Evolutionary conservation across 2,329 filamentous ascomycete species (phyloP), one percentile per base, ranked within the genome.

Genomic region (Corniculantispora saksenae): DNA sequence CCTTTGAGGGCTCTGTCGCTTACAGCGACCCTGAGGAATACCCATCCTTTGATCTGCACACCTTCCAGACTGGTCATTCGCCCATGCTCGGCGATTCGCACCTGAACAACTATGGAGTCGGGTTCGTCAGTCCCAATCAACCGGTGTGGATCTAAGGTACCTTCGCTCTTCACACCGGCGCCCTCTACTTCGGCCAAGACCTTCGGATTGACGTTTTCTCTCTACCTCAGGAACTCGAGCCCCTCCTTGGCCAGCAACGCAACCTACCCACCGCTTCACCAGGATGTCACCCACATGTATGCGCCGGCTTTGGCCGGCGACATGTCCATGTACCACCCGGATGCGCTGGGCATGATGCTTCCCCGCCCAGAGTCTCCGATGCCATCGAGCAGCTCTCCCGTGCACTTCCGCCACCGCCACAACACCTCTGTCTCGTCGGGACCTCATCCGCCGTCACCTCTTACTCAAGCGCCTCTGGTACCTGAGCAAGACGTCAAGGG

Each of bases 101-200:
- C 71, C 75, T 81, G n/a, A n/a, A n/a, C 75, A 77, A 72, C 74
- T 79, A 76, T 71, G 77, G 77, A 80, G 73, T 78, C 72, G 85
- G 85, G 85, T 87, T 87, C 82, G 85, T 87, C 79, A 81, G 83
- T 85, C 84, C 84, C 82, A 81, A 84, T 78, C 84, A 86, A 80
- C 79, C 84, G 77, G 80, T 86, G 80, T 87, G 84, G 84, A 86
- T 83, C 78, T 87, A 79, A 75, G 72, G 77, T 75, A 73, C 73
- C 60, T 27, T 77, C 71, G 73, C 69, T 71, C 73, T 73, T 75
- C 78, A 78, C 75, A 77, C 72, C 73, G 78, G 77, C 76, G 72
- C 72, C 70, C 67, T 73, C 74, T 74, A 75, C 70, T 70, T 71
- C 69, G 70, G 75, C 73, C 73, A 76, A 74, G 77, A 73, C 78